Conservation (phyloP, 2,329 filamentous ascomycete species). For the Botrytis hyacinthi region DNA sequence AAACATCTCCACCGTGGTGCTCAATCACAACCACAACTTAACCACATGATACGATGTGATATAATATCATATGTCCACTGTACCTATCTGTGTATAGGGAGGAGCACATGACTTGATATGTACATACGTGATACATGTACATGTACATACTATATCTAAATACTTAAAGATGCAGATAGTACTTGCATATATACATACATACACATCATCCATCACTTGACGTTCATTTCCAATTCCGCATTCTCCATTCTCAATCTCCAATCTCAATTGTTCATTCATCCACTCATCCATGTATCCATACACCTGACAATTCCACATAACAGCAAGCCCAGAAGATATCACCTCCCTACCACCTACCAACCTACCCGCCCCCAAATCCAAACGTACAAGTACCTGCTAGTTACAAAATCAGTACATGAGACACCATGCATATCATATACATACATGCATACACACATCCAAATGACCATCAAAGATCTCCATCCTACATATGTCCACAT, state of each 20-base stretch:
- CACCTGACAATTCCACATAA: not conserved
- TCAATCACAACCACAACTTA: not conserved
- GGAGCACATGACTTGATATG: too few relatives aligned
- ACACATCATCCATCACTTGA: not conserved
- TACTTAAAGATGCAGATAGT: not conserved
- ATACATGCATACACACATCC: not conserved
- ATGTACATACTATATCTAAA: too few relatives aligned
- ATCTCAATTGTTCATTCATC: not conserved
- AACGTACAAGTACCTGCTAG: not conserved
- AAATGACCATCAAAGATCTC: constrained; percentile 6
- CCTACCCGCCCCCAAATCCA: not conserved
- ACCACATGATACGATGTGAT: not conserved
- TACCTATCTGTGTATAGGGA: too few relatives aligned
- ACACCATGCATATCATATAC: not conserved
- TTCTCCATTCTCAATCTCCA: too few relatives aligned
- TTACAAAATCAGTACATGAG: not conserved
- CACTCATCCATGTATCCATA: not conserved
- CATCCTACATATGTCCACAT: not conserved
- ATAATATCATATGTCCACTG: not conserved
- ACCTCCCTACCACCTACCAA: not conserved
- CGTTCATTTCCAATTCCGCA: too few relatives aligned
- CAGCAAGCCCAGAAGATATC: not conserved
- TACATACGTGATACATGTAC: too few relatives aligned
- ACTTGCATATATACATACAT: not conserved
- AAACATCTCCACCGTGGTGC: too few relatives aligned